A percentile compares a stretch with the other conserved stretches of the same genome.
phyloP scores from a whole-genome alignment of 108 stramenopile genomes.

The Chaetoceros muelleri region DNA sequence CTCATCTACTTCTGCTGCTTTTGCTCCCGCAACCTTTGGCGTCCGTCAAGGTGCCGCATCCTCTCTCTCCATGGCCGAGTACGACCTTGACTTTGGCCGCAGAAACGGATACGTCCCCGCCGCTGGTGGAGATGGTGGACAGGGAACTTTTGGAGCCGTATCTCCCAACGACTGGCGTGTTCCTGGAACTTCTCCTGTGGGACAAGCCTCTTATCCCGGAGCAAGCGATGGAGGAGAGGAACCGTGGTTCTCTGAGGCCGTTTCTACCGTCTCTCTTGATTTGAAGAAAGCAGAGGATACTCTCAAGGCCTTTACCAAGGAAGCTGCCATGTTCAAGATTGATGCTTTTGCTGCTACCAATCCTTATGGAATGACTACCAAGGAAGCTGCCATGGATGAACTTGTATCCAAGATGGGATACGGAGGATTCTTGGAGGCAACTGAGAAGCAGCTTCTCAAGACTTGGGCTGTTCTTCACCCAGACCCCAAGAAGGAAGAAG shows the following conservation, averaged over 20 bases:
- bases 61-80: conserved; percentile 36
- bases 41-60: conserved; percentile 51
- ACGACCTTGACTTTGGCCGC: conserved; percentile 76
- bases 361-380: conserved; percentile 42
- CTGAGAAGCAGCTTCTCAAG: conserved; percentile 64
- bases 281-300: conserved; percentile 77
- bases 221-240: conserved; percentile 85
- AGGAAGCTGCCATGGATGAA: conserved; percentile 53
- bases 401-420: conserved; percentile 76
- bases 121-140: conserved; percentile 68
- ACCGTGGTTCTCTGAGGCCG: conserved; percentile 89
- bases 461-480: conserved; percentile 62
- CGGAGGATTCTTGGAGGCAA: conserved; percentile 68
- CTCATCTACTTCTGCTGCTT: conserved; percentile 65
- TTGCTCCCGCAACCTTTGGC: conserved; percentile 63
- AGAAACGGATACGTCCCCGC: conserved; percentile 79
- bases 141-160: conserved; percentile 82
- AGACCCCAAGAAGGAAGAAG: conserved; percentile 27
- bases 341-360: conserved; percentile 57
- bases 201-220: conserved; percentile 66
- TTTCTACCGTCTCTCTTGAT: conserved; percentile 82
- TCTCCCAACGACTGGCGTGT: conserved; percentile 84
- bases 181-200: conserved; percentile 81
- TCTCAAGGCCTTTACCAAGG: conserved; percentile 85
- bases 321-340: conserved; percentile 82